Conservation (phyloP, 1,139 yeast species). For the Debaryomycetaceae sp. region DNA sequence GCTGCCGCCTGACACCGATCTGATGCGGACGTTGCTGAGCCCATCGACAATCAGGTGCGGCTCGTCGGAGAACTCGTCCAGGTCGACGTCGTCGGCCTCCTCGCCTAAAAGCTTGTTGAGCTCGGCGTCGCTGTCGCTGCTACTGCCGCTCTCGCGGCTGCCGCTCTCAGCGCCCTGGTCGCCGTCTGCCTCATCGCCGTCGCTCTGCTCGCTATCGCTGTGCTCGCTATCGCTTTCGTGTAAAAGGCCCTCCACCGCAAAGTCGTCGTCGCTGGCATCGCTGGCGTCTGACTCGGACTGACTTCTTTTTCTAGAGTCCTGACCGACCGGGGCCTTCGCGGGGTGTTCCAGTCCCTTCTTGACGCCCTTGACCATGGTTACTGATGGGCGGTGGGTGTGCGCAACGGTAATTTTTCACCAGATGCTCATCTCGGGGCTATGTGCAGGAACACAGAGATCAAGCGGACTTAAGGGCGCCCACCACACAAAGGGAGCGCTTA, state of each 20-base stretch:
- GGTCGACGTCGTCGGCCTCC: constrained; percentile 24
- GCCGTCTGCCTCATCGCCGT: constrained; percentile 21
- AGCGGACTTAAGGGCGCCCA: no score
- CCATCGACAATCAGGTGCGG: constrained; percentile 52
- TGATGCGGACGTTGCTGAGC: constrained; percentile 48
- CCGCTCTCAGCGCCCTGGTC: constrained; percentile 27
- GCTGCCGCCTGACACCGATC: constrained; percentile 33
- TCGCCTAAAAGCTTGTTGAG: constrained; percentile 55
- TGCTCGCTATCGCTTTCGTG: constrained; percentile 21
- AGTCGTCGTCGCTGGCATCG: constrained; percentile 24
- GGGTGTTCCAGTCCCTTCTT: constrained; percentile 4
- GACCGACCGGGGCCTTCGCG: constrained; percentile 1
- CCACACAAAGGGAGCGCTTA: no score
- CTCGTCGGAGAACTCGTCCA: constrained; percentile 46
- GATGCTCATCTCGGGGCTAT: not conserved
- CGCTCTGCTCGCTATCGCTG: constrained; percentile 28
- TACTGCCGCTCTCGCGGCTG: constrained; percentile 25
- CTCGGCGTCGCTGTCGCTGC: constrained; percentile 57
- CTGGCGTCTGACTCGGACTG: constrained; percentile 13
- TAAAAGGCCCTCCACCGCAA: constrained; percentile 28
- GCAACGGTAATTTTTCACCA: no score
- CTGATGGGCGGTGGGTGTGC: constrained; percentile 2
- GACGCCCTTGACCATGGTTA: constrained; percentile 5
- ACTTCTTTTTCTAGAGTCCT: constrained; percentile 11
- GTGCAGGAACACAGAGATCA: no score